phyloP scores from a whole-genome alignment of 495 filamentous ascomycete genomes.

The Podospora australis region DNA sequence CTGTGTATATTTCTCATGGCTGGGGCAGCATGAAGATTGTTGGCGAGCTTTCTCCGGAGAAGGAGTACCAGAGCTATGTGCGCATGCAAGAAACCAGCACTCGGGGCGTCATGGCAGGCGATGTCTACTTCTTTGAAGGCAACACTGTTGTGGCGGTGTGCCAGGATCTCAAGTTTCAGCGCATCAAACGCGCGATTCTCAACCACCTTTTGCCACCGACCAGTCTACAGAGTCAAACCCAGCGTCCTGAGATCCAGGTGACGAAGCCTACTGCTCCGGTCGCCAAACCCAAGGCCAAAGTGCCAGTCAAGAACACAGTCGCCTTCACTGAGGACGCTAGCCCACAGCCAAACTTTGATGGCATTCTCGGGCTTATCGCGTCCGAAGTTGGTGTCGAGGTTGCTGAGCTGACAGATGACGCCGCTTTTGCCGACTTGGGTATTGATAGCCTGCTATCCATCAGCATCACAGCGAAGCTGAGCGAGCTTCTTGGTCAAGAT shows the following conservation, averaged over 20 bases:
- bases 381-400: constrained; percentile 29
- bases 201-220: constrained; percentile 45
- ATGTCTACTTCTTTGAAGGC: constrained; percentile 50
- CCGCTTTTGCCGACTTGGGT: constrained; percentile 38
- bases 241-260: not conserved
- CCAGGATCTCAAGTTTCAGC: constrained; percentile 47
- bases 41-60: constrained; percentile 33
- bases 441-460: constrained; percentile 47
- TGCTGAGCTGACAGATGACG: constrained; percentile 15
- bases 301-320: constrained; percentile 28
- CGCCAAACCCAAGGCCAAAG: too few species aligned
- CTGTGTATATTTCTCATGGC: constrained; percentile 59
- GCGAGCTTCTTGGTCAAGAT: constrained; percentile 35
- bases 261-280: not conserved
- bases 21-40: constrained; percentile 57
- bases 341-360: not conserved
- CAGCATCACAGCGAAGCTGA: constrained; percentile 32
- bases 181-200: constrained; percentile 47
- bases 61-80: constrained; percentile 49
- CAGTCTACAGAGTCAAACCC: not conserved
- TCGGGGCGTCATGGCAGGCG: constrained; percentile 32
- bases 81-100: constrained; percentile 43
- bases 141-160: constrained; percentile 39
- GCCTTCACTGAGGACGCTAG: not conserved
- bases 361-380: constrained; percentile 5